These are phyloP conservation scores for Claviceps paspali DNA, from an alignment of 2,329 filamentous ascomycete species.

Conservation along the genomic window DNA sequence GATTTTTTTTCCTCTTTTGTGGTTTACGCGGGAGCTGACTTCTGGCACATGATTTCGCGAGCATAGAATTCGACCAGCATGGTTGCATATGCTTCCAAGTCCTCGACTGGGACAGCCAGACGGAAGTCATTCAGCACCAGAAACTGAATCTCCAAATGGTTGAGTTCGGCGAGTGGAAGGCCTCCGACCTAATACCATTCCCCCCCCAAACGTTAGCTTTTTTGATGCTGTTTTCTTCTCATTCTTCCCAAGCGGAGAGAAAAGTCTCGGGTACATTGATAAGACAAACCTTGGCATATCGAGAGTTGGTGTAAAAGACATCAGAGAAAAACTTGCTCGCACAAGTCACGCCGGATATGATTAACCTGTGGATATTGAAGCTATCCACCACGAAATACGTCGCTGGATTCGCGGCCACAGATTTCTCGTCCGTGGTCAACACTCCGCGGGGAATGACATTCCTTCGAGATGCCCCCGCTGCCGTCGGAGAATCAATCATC, in stretches of 20 bases:
- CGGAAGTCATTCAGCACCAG: slow-evolving; percentile 91
- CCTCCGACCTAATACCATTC: slow-evolving; percentile 87
- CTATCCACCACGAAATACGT: slow-evolving; percentile 88
- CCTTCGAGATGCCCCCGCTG: slow-evolving; percentile 9
- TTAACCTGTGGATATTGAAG: slow-evolving; percentile 93
- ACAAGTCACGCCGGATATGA: slow-evolving; percentile 94
- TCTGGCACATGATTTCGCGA: slow-evolving; percentile 53
- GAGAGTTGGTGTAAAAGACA: slow-evolving; percentile 96
- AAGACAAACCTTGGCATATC: slow-evolving; percentile 90
- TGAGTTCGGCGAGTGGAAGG: slow-evolving; percentile 78
- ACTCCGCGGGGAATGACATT: slow-evolving; percentile 11
- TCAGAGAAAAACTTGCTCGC: slow-evolving; percentile 99
- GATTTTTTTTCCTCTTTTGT: no score
- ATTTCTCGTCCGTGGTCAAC: slow-evolving; percentile 11
- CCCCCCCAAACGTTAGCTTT: no score
- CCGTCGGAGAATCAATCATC: slow-evolving; percentile 17
- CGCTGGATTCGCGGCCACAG: slow-evolving; percentile 18
- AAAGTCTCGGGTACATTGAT: no score
- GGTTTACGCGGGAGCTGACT: no score
- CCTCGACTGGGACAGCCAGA: slow-evolving; percentile 81
- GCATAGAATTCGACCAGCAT: slow-evolving; percentile 99
- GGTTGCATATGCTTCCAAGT: slow-evolving; percentile 91
- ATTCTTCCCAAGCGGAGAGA: no score
- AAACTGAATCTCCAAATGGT: slow-evolving; percentile 93
- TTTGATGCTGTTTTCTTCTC: no score